Percentiles rank a stretch among this genome's conserved stretches.
These are phyloP conservation scores for Xylariaceae sp. DNA, from an alignment of 2,329 filamentous ascomycete species.

Conservation along the genomic window DNA sequence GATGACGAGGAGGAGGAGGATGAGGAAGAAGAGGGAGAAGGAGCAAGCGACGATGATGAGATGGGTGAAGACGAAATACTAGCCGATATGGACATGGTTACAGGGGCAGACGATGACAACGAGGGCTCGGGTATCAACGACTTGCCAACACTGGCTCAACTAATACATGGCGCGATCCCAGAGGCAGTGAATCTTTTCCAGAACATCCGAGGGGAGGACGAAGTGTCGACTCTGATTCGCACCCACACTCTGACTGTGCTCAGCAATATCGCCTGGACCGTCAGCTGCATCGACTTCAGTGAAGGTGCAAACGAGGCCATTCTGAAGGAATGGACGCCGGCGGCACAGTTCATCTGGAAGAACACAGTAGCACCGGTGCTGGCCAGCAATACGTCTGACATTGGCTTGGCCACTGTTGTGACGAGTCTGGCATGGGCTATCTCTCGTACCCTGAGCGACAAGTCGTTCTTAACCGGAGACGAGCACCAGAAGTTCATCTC, in stretches of 20 bases:
- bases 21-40: constrained; percentile 31
- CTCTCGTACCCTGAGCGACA: constrained; percentile 48
- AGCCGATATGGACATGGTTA: constrained; percentile 61
- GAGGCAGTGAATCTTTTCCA: constrained; percentile 43
- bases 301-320: constrained; percentile 49
- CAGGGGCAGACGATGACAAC: constrained; percentile 42
- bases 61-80: constrained; percentile 54
- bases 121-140: constrained; percentile 44
- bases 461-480: constrained; percentile 43
- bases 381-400: constrained; percentile 55
- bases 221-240: constrained; percentile 41
- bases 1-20: constrained; percentile 31
- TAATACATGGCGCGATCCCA: constrained; percentile 43
- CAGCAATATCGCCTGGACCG: constrained; percentile 64
- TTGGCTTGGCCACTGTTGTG: constrained; percentile 56
- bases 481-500: constrained; percentile 61
- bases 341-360: constrained; percentile 53
- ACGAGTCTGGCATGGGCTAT: constrained; percentile 63
- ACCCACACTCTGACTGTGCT: constrained; percentile 53
- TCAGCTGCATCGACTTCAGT: constrained; percentile 56
- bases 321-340: constrained; percentile 48
- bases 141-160: constrained; percentile 48
- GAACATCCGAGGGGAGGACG: constrained; percentile 38
- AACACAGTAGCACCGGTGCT: constrained; percentile 53
- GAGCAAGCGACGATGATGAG: constrained; percentile 41